Evolutionary conservation across 129 eudicot genomes (phyloP).

Genomic region (Apium graveolens): DNA sequence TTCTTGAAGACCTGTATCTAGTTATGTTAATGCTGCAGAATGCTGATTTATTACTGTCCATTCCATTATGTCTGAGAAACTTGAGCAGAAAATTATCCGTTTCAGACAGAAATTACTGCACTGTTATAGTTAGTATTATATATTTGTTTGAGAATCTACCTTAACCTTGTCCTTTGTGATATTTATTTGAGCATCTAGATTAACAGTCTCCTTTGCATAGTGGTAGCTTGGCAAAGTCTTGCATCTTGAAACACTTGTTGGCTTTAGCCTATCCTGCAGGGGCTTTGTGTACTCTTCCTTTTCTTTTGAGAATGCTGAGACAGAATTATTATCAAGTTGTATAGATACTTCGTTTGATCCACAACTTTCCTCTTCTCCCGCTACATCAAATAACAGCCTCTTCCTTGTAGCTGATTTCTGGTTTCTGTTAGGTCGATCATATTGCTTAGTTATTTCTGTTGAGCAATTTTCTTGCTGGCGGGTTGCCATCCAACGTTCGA

Average conservation of each 20-base stretch:
- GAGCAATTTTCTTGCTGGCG: slow-evolving; percentile 52
- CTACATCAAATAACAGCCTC: slow-evolving; percentile 33
- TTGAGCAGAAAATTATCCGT: too few relatives aligned
- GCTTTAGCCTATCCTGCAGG: slow-evolving; percentile 28
- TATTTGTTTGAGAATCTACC: slow-evolving; percentile 21
- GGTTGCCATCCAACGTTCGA: slow-evolving; percentile 96
- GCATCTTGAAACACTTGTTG: slow-evolving; percentile 35
- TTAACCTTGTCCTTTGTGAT: slow-evolving; percentile 30
- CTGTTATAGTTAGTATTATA: too few relatives aligned
- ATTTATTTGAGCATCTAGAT: slow-evolving; percentile 22
- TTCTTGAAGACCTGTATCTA: slow-evolving; percentile 23
- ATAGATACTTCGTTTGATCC: slow-evolving; percentile 68
- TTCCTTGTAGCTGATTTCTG: slow-evolving; percentile 24
- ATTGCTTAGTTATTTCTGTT: too few relatives aligned
- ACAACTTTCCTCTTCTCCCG: slow-evolving; percentile 63
- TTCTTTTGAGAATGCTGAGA: slow-evolving; percentile 18
- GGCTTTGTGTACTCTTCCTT: slow-evolving; percentile 23
- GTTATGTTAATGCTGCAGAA: slow-evolving; percentile 1
- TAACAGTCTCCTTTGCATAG: slow-evolving; percentile 29
- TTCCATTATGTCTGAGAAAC: too few relatives aligned
- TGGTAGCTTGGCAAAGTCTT: slow-evolving; percentile 33
- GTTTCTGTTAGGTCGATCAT: slow-evolving; percentile 26
- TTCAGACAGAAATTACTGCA: too few relatives aligned
- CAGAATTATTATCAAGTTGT: slow-evolving; percentile 26
- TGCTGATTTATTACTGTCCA: too few relatives aligned